Evolutionary conservation across 176 grass and related monocot genomes (phyloP).

Genomic region (Oryza longistaminata): DNA sequence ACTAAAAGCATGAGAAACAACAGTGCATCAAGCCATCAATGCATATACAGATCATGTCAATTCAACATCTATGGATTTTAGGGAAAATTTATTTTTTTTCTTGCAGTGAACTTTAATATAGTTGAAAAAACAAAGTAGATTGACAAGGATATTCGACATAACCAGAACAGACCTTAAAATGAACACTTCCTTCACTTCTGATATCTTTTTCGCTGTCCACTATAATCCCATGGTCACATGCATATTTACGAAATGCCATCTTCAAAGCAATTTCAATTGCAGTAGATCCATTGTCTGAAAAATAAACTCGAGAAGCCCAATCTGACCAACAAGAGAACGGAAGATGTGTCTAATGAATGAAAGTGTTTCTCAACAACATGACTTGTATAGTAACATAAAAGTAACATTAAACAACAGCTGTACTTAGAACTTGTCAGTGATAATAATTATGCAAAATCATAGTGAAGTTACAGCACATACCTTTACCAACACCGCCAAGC

Average conservation of each 20-base stretch:
- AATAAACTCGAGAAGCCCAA: conserved; percentile 94
- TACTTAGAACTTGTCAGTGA: background rate
- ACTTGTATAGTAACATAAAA: background rate
- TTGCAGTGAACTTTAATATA: background rate
- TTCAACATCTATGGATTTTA: background rate
- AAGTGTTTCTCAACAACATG: conserved; percentile 6
- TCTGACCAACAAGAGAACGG: conserved; percentile 52
- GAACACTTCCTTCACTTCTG: conserved; percentile 35
- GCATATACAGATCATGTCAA: conserved; percentile 16
- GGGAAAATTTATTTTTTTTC: no score
- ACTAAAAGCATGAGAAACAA: conserved; percentile 4
- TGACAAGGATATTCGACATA: conserved; percentile 11
- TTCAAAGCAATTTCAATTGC: conserved; percentile 99
- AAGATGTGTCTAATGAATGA: conserved; percentile 16
- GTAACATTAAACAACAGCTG: background rate
- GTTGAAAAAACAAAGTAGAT: background rate
- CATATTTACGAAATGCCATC: conserved; percentile 98
- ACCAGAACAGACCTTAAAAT: conserved; percentile 56
- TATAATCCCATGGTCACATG: conserved; percentile 57
- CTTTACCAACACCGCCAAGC: conserved; percentile 89
- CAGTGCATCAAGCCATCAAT: background rate
- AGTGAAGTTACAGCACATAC: conserved; percentile 28
- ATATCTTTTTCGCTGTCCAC: conserved; percentile 36
- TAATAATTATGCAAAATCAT: no score
- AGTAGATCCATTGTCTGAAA: conserved; percentile 95